Conservation (phyloP, 2,329 filamentous ascomycete genomes). For the Beauveria caledonica region DNA sequence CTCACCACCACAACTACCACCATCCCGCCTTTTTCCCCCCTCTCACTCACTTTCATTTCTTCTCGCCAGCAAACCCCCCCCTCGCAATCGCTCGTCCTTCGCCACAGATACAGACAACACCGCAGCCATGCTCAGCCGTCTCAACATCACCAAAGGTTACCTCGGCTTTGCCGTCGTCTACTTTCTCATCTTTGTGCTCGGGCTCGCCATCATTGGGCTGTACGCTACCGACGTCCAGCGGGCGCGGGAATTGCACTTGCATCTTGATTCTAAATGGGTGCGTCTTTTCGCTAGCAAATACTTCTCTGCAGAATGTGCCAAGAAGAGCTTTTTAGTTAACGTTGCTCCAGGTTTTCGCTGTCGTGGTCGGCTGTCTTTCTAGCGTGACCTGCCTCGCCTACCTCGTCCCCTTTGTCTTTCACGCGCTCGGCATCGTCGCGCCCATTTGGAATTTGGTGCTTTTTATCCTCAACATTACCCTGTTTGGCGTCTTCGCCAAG, state of each 20-base stretch:
- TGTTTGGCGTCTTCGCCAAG: conserved; percentile 77
- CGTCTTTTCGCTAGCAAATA: conserved; percentile 15
- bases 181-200: conserved; percentile 68
- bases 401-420: conserved; percentile 52
- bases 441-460: conserved; percentile 65
- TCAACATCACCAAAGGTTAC: conserved; percentile 38
- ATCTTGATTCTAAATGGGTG: conserved; percentile 63
- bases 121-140: conserved; percentile 33
- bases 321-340: too few species aligned
- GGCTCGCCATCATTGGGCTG: conserved; percentile 67
- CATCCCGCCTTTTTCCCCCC: not conserved
- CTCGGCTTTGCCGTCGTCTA: conserved; percentile 56
- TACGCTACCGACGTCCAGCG: conserved; percentile 62
- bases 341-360: conserved; percentile 54
- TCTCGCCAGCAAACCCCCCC: too few species aligned
- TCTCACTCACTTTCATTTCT: not conserved
- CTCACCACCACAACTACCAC: not conserved
- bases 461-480: conserved; percentile 69
- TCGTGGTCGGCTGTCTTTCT: conserved; percentile 58
- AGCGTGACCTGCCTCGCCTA: conserved; percentile 58
- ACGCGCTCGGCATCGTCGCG: conserved; percentile 36
- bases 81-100: too few species aligned
- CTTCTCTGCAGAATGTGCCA: not conserved
- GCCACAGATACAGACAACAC: not conserved
- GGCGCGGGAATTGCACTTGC: conserved; percentile 40